phyloP scores from a whole-genome alignment of 495 filamentous ascomycete genomes.

The Aspergillus conjunctus region DNA sequence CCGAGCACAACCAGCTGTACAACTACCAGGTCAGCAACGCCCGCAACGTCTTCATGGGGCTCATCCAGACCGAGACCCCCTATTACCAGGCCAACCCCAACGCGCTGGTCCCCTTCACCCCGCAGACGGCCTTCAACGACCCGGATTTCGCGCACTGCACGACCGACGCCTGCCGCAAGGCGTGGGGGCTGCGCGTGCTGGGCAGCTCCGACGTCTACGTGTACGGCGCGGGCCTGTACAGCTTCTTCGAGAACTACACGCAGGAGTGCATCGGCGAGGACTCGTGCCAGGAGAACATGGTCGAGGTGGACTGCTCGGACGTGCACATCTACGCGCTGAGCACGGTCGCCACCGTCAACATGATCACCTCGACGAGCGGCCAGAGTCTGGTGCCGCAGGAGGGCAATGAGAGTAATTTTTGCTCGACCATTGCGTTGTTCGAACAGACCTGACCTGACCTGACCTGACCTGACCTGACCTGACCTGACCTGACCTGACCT shows the following conservation, averaged over 20 bases:
- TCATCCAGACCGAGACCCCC: slow-evolving; percentile 90
- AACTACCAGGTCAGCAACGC: slow-evolving; percentile 84
- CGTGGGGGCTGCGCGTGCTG: slow-evolving; percentile 82
- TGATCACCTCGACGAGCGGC: slow-evolving; percentile 65
- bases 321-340: slow-evolving; percentile 77
- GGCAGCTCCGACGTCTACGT: slow-evolving; percentile 67
- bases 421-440: slow-evolving; percentile 72
- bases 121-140: slow-evolving; percentile 66
- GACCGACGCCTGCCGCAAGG: slow-evolving; percentile 67
- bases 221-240: slow-evolving; percentile 81
- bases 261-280: slow-evolving; percentile 74
- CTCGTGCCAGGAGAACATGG: slow-evolving; percentile 84
- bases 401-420: slow-evolving; percentile 73
- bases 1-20: slow-evolving; percentile 90
- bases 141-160: slow-evolving; percentile 71
- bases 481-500: too few relatives aligned
- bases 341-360: slow-evolving; percentile 86
- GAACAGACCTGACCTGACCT: slow-evolving; percentile 32
- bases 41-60: slow-evolving; percentile 77
- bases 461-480: too few relatives aligned
- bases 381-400: slow-evolving; percentile 56
- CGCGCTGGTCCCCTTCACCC: slow-evolving; percentile 65
- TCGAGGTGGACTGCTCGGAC: slow-evolving; percentile 73
- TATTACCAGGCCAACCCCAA: slow-evolving; percentile 89
- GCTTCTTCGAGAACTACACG: slow-evolving; percentile 85